Conservation (phyloP, 1,139 yeast genomes). For the Suhomyces kunorum region DNA sequence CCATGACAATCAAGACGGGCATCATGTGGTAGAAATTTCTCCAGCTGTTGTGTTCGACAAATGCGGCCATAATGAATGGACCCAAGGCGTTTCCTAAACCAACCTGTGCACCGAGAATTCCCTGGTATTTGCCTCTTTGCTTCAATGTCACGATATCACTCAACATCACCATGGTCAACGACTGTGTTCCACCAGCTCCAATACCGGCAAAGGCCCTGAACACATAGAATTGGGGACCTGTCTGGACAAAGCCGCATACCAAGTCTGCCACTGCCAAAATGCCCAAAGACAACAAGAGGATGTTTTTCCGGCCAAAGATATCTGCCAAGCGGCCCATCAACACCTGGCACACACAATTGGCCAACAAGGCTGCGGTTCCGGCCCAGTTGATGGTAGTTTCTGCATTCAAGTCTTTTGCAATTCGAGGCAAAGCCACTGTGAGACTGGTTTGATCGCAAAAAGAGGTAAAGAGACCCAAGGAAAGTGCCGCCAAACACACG, state of each 20-base stretch:
- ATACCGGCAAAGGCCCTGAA: conserved; percentile 25
- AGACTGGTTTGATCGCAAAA: conserved; percentile 50
- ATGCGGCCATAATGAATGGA: conserved; percentile 25
- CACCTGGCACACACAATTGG: conserved; percentile 48
- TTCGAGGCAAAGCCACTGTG: conserved; percentile 39
- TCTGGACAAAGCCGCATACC: conserved; percentile 23
- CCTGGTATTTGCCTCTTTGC: conserved; percentile 26
- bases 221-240: conserved; percentile 23
- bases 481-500: conserved; percentile 28
- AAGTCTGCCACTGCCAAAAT: conserved; percentile 21
- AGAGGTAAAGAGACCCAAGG: conserved; percentile 27
- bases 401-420: conserved; percentile 39
- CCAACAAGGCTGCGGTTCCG: conserved; percentile 50
- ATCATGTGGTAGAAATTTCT: conserved; percentile 23
- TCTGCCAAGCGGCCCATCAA: conserved; percentile 43
- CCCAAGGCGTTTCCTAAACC: conserved; percentile 25
- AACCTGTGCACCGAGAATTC: conserved; percentile 24
- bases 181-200: conserved; percentile 24
- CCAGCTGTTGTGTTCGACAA: conserved; percentile 21
- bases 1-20: conserved; percentile 21
- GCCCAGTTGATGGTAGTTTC: conserved; percentile 51
- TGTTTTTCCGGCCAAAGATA: conserved; percentile 24
- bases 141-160: conserved; percentile 26
- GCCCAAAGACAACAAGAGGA: conserved; percentile 19
- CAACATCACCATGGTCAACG: conserved; percentile 24